phyloP scores from a whole-genome alignment of 2,329 filamentous ascomycete genomes.

The Apiospora arundinis region DNA sequence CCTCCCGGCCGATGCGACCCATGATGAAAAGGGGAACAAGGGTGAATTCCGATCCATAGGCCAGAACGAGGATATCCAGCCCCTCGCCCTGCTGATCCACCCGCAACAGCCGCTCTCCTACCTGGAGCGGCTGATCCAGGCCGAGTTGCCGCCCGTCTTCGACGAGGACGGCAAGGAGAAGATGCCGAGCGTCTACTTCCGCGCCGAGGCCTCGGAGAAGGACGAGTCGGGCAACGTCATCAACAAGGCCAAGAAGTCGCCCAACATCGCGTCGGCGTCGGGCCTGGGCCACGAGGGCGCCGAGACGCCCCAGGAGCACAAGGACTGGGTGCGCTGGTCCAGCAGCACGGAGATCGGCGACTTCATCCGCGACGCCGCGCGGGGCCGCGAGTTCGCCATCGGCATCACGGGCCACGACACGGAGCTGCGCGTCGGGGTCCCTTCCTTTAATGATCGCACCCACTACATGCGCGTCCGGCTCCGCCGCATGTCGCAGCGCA shows the following conservation, averaged over 20 bases:
- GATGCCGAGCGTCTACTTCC: slow-evolving; percentile 77
- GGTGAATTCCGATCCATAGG: slow-evolving; percentile 42
- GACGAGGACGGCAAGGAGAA: slow-evolving; percentile 69
- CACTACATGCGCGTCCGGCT: slow-evolving; percentile 83
- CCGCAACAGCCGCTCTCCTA: slow-evolving; percentile 92
- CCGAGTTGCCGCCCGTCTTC: slow-evolving; percentile 76
- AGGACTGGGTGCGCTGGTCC: slow-evolving; percentile 85
- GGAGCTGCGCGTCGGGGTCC: slow-evolving; percentile 80
- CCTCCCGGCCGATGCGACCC: slow-evolving; percentile 59
- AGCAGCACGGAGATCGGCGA: slow-evolving; percentile 89
- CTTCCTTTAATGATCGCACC: slow-evolving; percentile 88
- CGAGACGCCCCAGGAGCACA: slow-evolving; percentile 48
- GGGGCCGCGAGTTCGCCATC: slow-evolving; percentile 84
- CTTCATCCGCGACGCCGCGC: slow-evolving; percentile 88
- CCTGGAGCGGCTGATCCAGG: slow-evolving; percentile 86
- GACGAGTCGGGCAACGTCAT: slow-evolving; percentile 51
- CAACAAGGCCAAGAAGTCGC: slow-evolving; percentile 37
- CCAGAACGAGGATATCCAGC: slow-evolving; percentile 76
- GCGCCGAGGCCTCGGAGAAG: slow-evolving; percentile 76
- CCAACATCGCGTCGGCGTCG: slow-evolving; percentile 71
- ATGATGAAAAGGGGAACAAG: slow-evolving; percentile 56
- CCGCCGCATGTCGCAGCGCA: slow-evolving; percentile 71
- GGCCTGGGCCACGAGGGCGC: slow-evolving; percentile 69
- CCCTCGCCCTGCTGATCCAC: slow-evolving; percentile 83
- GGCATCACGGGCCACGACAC: slow-evolving; percentile 72